Evolutionary conservation across 2,329 filamentous ascomycete species (phyloP), one percentile per base, ranked within the genome.

Genomic region (Paraphoma chrysanthemicola): DNA sequence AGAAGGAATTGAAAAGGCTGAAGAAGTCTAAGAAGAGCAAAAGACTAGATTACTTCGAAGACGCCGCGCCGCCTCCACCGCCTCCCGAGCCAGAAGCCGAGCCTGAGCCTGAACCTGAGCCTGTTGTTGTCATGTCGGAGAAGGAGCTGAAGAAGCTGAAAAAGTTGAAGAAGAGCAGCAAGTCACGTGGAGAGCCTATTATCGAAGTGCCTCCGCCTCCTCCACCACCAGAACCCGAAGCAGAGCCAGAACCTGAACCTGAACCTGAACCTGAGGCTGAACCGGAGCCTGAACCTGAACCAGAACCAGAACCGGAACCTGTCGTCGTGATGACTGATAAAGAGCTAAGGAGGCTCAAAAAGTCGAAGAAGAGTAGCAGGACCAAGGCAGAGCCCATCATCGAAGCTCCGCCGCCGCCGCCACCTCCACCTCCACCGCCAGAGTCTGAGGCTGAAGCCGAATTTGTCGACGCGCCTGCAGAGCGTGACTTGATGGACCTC

Each of bases 361-460:
- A 69, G 50, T 63, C 64, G 1, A 69, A 69, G 51, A 69, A 77
- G 51, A 62, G 72, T 18, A 71, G 65, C 62, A 74, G 31, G 48
- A 59, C 60, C 85, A 87, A 77, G 95, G 90, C 74, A 90, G 95
- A 62, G 36, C 63, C 70, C 7, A 47, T 73, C 9, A 70, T 73
- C 31, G 74, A 76, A 44, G 68, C 64, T 18, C 64, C 73, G 10
- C 62, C 23, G 23, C 62, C 23, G 23, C 23, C 23, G 23, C 23
- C 71, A 9, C 66, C 70, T 31, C 69, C 67, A 16, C 67, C 68
- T n/a, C 63, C 64, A 4, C 66, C 66, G 42, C 64, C 63, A 14
- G 71, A 68, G n/a, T 54, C 63, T 5, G 60, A 66, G 31, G 59
- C 60, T 17, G 59, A 67, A 14, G 58, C 62, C 54, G 50, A 66